Conservation (phyloP, 2,329 filamentous ascomycete species). For the Thielaviopsis populi region DNA sequence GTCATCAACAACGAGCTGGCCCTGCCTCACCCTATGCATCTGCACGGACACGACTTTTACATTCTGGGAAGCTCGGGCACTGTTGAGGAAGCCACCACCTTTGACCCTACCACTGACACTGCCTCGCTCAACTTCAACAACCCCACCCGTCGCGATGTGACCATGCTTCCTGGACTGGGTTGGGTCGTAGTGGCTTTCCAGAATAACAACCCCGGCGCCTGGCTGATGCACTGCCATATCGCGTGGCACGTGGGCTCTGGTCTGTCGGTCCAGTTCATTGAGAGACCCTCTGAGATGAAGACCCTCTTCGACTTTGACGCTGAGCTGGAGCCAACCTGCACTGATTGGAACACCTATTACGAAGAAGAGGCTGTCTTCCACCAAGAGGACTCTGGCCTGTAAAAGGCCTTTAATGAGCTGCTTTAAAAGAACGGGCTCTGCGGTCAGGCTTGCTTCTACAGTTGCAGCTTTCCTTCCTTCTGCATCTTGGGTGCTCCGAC, state of each 20-base stretch:
- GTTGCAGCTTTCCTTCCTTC: not conserved
- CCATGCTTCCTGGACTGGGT: slow-evolving; percentile 30
- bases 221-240: slow-evolving; percentile 41
- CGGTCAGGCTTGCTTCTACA: not conserved
- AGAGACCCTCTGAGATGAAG: slow-evolving; percentile 16
- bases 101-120: slow-evolving; percentile 23
- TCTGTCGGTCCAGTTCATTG: slow-evolving; percentile 36
- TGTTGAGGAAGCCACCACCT: slow-evolving; percentile 15
- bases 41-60: slow-evolving; percentile 36
- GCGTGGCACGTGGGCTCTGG: slow-evolving; percentile 42
- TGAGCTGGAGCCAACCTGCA: slow-evolving; percentile 16
- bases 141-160: slow-evolving; percentile 38
- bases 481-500: not conserved
- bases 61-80: slow-evolving; percentile 24
- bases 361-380: slow-evolving; percentile 15
- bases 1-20: slow-evolving; percentile 22
- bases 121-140: slow-evolving; percentile 31
- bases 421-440: not conserved
- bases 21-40: slow-evolving; percentile 32
- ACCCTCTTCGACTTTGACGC: slow-evolving; percentile 14
- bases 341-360: slow-evolving; percentile 17
- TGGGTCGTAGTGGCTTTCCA: slow-evolving; percentile 36
- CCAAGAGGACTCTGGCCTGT: slow-evolving; percentile 18
- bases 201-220: slow-evolving; percentile 36
- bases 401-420: not conserved